phyloP scores from a whole-genome alignment of 352 stramenopile species.

The Phytophthora crassamura region DNA sequence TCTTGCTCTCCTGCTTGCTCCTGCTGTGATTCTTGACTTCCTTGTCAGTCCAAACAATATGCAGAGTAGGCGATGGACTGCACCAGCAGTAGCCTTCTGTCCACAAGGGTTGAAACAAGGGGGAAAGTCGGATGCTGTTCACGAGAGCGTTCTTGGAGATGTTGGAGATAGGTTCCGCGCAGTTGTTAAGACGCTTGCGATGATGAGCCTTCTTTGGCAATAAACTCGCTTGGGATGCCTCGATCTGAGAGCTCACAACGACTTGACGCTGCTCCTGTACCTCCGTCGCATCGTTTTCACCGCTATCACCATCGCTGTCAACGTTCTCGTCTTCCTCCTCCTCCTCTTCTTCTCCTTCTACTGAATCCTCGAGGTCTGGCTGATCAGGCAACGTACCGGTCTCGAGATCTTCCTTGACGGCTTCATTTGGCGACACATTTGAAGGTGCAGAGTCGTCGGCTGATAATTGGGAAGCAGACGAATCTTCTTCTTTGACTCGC shows the following conservation, averaged over 20 bases:
- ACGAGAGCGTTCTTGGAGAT: slow-evolving; percentile 38
- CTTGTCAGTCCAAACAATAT: slow-evolving; percentile 36
- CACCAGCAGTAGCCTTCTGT: slow-evolving; percentile 73
- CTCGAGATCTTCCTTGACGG: too few species aligned
- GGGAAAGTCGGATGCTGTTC: slow-evolving; percentile 50
- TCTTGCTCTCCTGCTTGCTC: neutral
- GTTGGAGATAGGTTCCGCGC: neutral
- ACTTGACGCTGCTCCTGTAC: neutral
- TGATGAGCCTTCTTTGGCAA: slow-evolving; percentile 11
- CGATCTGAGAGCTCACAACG: slow-evolving; percentile 3
- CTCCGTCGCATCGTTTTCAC: neutral
- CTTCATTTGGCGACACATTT: neutral
- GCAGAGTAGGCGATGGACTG: slow-evolving; percentile 18
- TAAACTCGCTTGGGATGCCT: slow-evolving; percentile 4
- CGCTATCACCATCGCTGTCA: neutral
- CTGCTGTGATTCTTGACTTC: neutral
- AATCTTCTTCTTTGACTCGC: neutral
- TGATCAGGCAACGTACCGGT: slow-evolving; percentile 1
- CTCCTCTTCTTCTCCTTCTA: slow-evolving; percentile 9
- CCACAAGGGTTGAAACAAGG: slow-evolving; percentile 53
- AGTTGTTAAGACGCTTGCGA: neutral
- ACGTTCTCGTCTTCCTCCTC: neutral
- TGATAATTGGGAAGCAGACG: neutral
- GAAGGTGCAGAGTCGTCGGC: neutral
- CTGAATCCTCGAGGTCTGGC: neutral